Conservation (phyloP, 148 eudicot genomes). For the Amaranthus hypochondriacus region DNA sequence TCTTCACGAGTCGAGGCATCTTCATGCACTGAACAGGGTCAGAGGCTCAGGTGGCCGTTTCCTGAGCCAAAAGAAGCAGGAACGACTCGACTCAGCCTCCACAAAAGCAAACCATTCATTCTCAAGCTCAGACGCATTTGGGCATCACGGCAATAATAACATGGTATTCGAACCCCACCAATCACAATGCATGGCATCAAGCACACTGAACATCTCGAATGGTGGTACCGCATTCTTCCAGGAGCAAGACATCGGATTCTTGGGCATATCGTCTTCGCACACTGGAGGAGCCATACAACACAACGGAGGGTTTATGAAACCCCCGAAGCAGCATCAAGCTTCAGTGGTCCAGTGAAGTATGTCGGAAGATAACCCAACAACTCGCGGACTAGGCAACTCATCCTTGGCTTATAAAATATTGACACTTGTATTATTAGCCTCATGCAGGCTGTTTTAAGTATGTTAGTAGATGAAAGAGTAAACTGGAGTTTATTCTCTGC, state of each 20-base stretch:
- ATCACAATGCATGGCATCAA: conserved; percentile 24
- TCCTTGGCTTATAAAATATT: conserved; percentile 69
- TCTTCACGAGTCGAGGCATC: conserved; percentile 94
- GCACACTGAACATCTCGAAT: conserved; percentile 17
- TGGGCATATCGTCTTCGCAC: conserved; percentile 25
- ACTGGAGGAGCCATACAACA: conserved; percentile 24
- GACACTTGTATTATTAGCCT: background rate
- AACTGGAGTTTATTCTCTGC: background rate
- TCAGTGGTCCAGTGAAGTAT: conserved; percentile 50
- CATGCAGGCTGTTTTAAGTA: background rate
- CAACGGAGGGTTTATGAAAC: conserved; percentile 30
- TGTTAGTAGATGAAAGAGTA: conserved; percentile 14
- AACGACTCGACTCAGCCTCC: conserved; percentile 27
- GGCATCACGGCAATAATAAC: conserved; percentile 12
- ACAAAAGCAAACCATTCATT: background rate
- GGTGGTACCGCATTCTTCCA: conserved; percentile 27
- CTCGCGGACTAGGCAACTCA: conserved; percentile 67
- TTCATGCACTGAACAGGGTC: conserved; percentile 76
- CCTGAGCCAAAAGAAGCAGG: conserved; percentile 55
- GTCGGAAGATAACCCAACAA: conserved; percentile 3
- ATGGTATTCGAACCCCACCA: conserved; percentile 21
- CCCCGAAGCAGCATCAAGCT: conserved; percentile 35
- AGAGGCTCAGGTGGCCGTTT: conserved; percentile 92
- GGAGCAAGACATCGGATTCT: conserved; percentile 37
- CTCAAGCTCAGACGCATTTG: conserved; percentile 7